These are phyloP conservation scores for Conidiobolus incongruus DNA, from an alignment of 371 early-diverging fungal species.

Conservation along the genomic window DNA sequence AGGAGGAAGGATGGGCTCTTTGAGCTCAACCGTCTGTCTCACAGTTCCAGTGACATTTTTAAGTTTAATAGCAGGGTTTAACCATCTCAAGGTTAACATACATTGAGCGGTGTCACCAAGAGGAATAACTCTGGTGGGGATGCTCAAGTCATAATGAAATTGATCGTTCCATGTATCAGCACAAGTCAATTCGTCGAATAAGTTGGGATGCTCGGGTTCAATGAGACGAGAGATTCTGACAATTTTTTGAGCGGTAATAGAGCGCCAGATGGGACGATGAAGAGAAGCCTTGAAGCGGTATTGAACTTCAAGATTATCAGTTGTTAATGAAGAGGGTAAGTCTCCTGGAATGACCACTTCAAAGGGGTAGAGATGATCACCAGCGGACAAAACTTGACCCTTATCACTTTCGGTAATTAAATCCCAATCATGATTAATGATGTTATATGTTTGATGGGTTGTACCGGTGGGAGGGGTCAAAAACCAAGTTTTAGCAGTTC, in stretches of 20 bases:
- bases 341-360: slow-evolving; percentile 4
- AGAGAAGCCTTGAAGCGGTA: slow-evolving; percentile 4
- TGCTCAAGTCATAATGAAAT: slow-evolving; percentile 5
- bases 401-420: too few species aligned
- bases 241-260: slow-evolving; percentile 1
- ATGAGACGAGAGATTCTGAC: slow-evolving; percentile 3
- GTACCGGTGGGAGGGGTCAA: too few species aligned
- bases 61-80: too few species aligned
- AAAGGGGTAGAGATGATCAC: slow-evolving; percentile 4
- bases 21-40: too few species aligned
- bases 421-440: too few species aligned
- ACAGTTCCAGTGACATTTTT: too few species aligned
- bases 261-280: slow-evolving; percentile 4
- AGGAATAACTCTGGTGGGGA: slow-evolving; percentile 2
- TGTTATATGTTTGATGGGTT: too few species aligned
- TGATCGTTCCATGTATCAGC: slow-evolving; percentile 7
- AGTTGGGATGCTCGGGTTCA: background rate
- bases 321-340: background rate
- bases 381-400: background rate
- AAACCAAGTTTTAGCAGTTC: too few species aligned
- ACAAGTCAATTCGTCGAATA: background rate
- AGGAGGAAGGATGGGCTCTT: too few species aligned
- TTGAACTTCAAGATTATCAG: slow-evolving; percentile 2
- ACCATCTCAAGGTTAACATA: too few species aligned
- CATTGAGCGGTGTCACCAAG: too few species aligned